A percentile compares a stretch with the other conserved stretches of the same genome.
Evolutionary conservation across 257 asterid genomes (phyloP).

Genomic region (Nicotiana attenuata): DNA sequence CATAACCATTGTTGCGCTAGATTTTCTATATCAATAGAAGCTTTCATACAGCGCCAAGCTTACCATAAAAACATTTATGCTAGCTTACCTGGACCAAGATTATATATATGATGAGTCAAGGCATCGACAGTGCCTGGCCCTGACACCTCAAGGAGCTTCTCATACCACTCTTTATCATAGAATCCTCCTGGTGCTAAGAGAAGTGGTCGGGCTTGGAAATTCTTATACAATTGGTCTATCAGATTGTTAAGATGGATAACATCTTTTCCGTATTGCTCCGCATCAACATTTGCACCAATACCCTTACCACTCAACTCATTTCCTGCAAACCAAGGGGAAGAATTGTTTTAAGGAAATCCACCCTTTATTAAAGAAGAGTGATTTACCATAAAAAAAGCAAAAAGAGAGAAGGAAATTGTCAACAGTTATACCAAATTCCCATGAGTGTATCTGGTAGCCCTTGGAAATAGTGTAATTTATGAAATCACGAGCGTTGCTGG

Average conservation of each 20-base stretch:
- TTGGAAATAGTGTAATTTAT: slow-evolving; percentile 63
- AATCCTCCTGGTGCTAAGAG: slow-evolving; percentile 22
- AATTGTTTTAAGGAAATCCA: background rate
- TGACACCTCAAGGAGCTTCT: slow-evolving; percentile 11
- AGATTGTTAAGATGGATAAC: slow-evolving; percentile 12
- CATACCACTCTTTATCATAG: slow-evolving; percentile 15
- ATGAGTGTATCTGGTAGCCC: slow-evolving; percentile 66
- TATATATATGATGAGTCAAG: slow-evolving; percentile 21
- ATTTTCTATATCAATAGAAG: background rate
- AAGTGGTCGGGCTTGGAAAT: slow-evolving; percentile 2
- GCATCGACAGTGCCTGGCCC: slow-evolving; percentile 10
- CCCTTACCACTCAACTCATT: slow-evolving; percentile 23
- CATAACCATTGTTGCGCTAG: background rate
- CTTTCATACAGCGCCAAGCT: background rate
- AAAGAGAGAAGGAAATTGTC: background rate
- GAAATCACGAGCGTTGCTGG: slow-evolving; percentile 67
- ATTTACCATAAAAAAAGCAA: background rate
- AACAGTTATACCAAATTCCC: slow-evolving; percentile 21
- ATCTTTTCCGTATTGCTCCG: slow-evolving; percentile 14
- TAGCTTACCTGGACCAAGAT: slow-evolving; percentile 18
- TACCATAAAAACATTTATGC: background rate
- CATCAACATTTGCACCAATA: slow-evolving; percentile 14
- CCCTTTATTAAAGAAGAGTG: background rate
- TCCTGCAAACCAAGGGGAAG: slow-evolving; percentile 10
- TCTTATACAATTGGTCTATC: slow-evolving; percentile 8